Evolutionary conservation across 1,284 basidiomycete genomes (phyloP).

Genomic region (Mycena citricolor): DNA sequence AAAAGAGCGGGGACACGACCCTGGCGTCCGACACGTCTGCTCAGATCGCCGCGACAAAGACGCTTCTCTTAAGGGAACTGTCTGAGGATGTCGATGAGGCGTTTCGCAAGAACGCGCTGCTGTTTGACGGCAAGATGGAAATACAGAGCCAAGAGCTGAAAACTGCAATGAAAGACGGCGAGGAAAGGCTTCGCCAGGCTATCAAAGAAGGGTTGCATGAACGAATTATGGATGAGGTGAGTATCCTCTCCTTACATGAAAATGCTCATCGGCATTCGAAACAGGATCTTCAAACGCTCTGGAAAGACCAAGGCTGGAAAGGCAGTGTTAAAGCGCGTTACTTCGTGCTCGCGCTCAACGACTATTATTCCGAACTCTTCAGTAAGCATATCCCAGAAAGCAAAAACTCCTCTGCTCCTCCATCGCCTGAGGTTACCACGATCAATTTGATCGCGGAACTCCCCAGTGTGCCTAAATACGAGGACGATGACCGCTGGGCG

Average conservation of each 20-base stretch:
- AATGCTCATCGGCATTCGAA: not conserved
- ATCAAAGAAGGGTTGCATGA: conserved; percentile 35
- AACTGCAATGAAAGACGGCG: conserved; percentile 32
- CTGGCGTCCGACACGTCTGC: conserved; percentile 1
- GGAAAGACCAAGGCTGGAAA: conserved; percentile 36
- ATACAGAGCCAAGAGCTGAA: conserved; percentile 38
- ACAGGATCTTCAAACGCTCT: conserved; percentile 17
- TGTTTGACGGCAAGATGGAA: conserved; percentile 41
- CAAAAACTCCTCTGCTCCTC: conserved; percentile 9
- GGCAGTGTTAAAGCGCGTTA: conserved; percentile 43
- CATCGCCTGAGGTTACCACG: conserved; percentile 6
- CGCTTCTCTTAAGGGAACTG: conserved; percentile 32
- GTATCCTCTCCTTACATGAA: conserved; percentile 15
- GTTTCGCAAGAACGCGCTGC: conserved; percentile 34
- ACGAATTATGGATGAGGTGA: conserved; percentile 36
- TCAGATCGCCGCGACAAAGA: conserved; percentile 24
- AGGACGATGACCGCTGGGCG: conserved; percentile 35
- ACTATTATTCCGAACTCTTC: conserved; percentile 38
- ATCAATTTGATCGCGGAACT: not conserved
- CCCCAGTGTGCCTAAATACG: not conserved
- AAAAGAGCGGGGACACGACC: conserved; percentile 26
- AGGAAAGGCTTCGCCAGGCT: conserved; percentile 36
- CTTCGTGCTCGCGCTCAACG: conserved; percentile 41
- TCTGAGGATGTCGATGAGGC: conserved; percentile 39
- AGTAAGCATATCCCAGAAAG: conserved; percentile 20